A percentile compares a stretch with the other conserved stretches of the same genome.
phyloP scores from a whole-genome alignment of 176 grass and related monocot species.

The Rhynchospora pubera region DNA sequence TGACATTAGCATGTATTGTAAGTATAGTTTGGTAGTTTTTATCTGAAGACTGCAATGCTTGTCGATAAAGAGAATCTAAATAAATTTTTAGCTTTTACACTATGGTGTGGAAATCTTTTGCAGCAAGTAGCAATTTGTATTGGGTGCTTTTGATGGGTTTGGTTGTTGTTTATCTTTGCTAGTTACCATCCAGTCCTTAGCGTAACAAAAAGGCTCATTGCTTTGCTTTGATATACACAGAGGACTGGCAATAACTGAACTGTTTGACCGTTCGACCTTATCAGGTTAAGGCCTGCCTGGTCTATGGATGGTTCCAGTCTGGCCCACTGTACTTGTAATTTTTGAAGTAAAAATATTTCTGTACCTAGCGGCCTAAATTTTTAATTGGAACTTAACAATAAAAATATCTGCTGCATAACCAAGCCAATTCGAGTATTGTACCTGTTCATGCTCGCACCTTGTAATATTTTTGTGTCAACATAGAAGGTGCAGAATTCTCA shows the following conservation, averaged over 20 bases:
- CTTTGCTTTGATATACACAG: background rate
- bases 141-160: background rate
- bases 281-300: background rate
- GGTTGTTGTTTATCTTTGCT: background rate
- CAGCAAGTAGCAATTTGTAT: background rate
- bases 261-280: background rate
- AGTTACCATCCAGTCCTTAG: slow-evolving; percentile 1
- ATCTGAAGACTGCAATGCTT: background rate
- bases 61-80: background rate
- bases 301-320: background rate
- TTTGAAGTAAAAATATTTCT: background rate
- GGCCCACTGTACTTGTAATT: background rate
- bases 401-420: background rate
- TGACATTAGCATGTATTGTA: background rate
- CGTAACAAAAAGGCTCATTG: background rate
- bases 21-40: too few relatives aligned
- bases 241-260: background rate
- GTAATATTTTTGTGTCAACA: background rate
- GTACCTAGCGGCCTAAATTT: background rate
- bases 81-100: background rate
- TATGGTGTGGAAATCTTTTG: background rate
- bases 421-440: background rate
- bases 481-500: slow-evolving; percentile 29
- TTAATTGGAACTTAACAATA: background rate
- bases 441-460: background rate